Evolutionary conservation across 108 stramenopile species (phyloP).

Genomic region (Fragilariopsis cylindrus): DNA sequence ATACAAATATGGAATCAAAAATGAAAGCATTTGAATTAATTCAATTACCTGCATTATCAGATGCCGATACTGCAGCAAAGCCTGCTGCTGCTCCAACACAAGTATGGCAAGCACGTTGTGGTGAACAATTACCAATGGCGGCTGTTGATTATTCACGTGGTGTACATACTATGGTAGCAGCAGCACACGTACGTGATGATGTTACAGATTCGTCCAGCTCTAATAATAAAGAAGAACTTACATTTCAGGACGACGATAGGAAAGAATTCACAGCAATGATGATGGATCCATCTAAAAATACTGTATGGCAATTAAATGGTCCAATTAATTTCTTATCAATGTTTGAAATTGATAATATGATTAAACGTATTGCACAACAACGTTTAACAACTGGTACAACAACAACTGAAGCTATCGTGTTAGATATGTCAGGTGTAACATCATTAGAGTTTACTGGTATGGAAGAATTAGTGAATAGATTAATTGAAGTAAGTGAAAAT

Average conservation of each 20-base stretch:
- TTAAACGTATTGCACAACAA: conserved; percentile 14
- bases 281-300: conserved; percentile 17
- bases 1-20: neutral
- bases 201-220: no score
- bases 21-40: conserved; percentile 21
- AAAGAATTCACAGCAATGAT: neutral
- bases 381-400: neutral
- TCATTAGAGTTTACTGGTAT: conserved; percentile 42
- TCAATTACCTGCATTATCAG: neutral
- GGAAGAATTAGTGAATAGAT: conserved; percentile 40
- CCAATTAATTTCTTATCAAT: conserved; percentile 39
- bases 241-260: conserved; percentile 16
- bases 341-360: conserved; percentile 41
- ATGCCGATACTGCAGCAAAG: neutral
- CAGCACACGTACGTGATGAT: neutral
- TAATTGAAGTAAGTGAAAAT: conserved; percentile 29
- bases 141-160: neutral
- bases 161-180: conserved; percentile 18
- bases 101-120: conserved; percentile 7
- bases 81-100: neutral
- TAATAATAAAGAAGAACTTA: neutral
- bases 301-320: conserved; percentile 28
- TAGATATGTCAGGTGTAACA: conserved; percentile 37
- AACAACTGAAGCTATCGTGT: conserved; percentile 14
- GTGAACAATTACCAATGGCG: neutral